Evolutionary conservation across 192 early-diverging fungal species (phyloP).

Genomic region (Martensiomyces pterosporus): DNA sequence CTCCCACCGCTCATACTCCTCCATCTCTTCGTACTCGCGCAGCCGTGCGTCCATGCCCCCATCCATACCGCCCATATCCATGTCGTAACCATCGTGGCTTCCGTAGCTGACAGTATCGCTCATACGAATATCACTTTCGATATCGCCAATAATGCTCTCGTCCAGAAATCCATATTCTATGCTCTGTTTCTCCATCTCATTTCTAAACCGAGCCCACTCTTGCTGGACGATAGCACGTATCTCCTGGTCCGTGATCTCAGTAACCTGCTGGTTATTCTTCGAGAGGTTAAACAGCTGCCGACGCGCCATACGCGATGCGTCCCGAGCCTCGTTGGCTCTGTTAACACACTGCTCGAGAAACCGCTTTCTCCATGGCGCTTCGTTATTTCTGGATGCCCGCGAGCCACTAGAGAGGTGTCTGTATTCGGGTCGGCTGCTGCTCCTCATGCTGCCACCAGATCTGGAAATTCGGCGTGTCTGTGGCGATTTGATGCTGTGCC

Average conservation of each 20-base stretch:
- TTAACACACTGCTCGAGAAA: conserved; percentile 42
- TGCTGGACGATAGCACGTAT: conserved; percentile 40
- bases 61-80: too few species aligned
- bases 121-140: conserved; percentile 25
- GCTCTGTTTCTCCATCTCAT: conserved; percentile 40
- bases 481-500: too few species aligned
- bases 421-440: conserved; percentile 23
- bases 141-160: conserved; percentile 25
- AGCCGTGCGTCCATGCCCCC: too few species aligned
- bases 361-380: conserved; percentile 42
- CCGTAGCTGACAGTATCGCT: too few species aligned
- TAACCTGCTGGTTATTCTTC: not conserved
- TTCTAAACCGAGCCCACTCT: conserved; percentile 39
- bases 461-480: too few species aligned
- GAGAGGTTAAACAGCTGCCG: conserved; percentile 19
- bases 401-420: conserved; percentile 33
- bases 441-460: too few species aligned
- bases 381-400: conserved; percentile 19
- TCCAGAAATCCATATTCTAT: conserved; percentile 34
- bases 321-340: conserved; percentile 29
- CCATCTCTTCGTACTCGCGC: conserved; percentile 8
- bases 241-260: conserved; percentile 24
- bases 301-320: conserved; percentile 32
- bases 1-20: conserved; percentile 36
- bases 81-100: too few species aligned